These are phyloP conservation scores for Colletotrichum truncatum DNA, from an alignment of 2,329 filamentous ascomycete species.

Conservation along the genomic window DNA sequence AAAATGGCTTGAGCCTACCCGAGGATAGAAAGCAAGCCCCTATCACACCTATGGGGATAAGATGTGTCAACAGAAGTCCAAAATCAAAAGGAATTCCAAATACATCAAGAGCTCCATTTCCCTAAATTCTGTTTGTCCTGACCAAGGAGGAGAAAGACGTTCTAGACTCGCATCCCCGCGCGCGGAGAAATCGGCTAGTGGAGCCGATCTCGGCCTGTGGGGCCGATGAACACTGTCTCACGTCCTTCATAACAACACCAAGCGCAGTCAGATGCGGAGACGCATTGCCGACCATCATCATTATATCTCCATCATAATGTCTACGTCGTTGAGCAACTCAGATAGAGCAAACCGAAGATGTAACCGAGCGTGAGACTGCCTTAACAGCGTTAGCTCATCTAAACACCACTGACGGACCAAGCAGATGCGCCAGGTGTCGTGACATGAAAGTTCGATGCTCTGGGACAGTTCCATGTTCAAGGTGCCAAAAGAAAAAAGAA, in stretches of 20 bases:
- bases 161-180: too few species aligned
- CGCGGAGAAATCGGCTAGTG: not conserved
- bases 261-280: not conserved
- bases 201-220: not conserved
- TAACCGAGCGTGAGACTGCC: slow-evolving; percentile 2
- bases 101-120: too few species aligned
- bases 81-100: too few species aligned
- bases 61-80: too few species aligned
- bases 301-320: not conserved
- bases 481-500: slow-evolving; percentile 9
- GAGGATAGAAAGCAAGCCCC: too few species aligned
- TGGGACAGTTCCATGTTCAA: not conserved
- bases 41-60: too few species aligned
- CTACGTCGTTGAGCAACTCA: not conserved
- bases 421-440: slow-evolving; percentile 10
- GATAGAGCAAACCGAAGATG: not conserved
- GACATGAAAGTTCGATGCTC: slow-evolving; percentile 18
- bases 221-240: not conserved
- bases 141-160: too few species aligned
- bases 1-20: too few species aligned
- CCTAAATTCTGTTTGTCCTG: too few species aligned
- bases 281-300: not conserved
- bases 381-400: not conserved
- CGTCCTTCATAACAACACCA: not conserved
- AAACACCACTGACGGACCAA: not conserved